Percentiles rank a stretch among this genome's conserved stretches.
Conservation (phyloP, 345 rosid genomes). For the Lagerstroemia speciosa region DNA sequence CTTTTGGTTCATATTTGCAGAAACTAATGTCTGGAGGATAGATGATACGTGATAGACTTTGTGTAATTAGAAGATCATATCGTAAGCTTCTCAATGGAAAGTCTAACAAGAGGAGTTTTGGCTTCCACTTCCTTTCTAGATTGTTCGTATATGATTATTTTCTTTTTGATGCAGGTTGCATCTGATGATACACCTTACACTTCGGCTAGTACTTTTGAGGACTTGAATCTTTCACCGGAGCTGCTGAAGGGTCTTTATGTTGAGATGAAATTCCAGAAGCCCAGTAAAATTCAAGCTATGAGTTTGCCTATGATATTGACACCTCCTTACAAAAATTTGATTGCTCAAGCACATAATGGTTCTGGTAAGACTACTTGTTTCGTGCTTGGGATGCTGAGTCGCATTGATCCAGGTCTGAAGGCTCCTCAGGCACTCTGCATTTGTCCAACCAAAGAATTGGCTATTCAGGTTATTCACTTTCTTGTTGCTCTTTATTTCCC, state of each 20-base stretch:
- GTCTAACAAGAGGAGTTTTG: no score
- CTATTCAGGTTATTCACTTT: constrained; percentile 61
- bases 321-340: constrained; percentile 70
- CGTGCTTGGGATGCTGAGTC: constrained; percentile 89
- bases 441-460: constrained; percentile 89
- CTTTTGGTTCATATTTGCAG: no score
- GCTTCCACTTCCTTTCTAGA: background rate
- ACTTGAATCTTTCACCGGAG: constrained; percentile 66
- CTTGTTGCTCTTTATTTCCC: background rate
- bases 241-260: constrained; percentile 81
- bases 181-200: constrained; percentile 75
- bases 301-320: constrained; percentile 91
- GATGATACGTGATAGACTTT: no score
- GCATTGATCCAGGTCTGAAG: constrained; percentile 45
- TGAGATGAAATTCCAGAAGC: constrained; percentile 88
- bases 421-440: constrained; percentile 91
- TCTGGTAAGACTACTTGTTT: constrained; percentile 98
- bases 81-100: no score
- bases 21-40: no score
- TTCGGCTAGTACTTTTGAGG: constrained; percentile 73
- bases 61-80: no score
- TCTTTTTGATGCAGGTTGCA: constrained; percentile 38
- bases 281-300: constrained; percentile 90
- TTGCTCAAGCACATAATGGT: constrained; percentile 96
- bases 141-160: background rate